These are phyloP conservation scores for Mycotypha africana DNA, from an alignment of 371 early-diverging fungal genomes.

Conservation along the genomic window DNA sequence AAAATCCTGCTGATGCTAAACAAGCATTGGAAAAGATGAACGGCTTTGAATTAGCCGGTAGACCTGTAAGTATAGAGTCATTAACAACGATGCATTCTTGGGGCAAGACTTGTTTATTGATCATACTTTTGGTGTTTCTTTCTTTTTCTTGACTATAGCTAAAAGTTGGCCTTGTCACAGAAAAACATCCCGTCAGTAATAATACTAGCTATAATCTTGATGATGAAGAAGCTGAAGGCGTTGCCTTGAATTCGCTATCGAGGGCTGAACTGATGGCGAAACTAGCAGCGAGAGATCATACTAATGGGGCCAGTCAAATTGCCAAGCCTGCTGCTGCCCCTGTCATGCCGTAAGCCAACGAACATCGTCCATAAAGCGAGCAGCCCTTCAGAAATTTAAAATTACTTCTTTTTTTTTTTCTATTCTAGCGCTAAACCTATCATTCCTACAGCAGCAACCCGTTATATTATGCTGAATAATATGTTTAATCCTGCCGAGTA, in stretches of 20 bases:
- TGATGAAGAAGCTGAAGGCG: constrained; percentile 65
- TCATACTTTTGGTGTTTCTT: neutral
- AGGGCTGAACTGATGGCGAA: constrained; percentile 87
- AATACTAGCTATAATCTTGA: constrained; percentile 35
- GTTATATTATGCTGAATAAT: constrained; percentile 76
- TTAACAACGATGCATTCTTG: neutral
- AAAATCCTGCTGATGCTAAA: constrained; percentile 71
- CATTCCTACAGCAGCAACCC: constrained; percentile 41
- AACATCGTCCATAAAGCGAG: no score
- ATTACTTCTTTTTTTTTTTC: no score
- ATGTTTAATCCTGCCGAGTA: constrained; percentile 93
- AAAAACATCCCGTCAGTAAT: constrained; percentile 41
- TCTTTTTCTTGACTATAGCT: no score
- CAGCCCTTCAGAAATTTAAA: no score
- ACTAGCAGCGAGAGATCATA: constrained; percentile 52
- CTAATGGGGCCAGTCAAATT: no score
- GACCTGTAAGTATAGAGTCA: constrained; percentile 6
- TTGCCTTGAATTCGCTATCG: constrained; percentile 68
- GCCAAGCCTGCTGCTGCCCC: constrained; percentile 1
- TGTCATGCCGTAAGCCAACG: constrained; percentile 22
- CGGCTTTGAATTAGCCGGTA: constrained; percentile 67
- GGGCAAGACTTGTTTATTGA: neutral
- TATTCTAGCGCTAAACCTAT: constrained; percentile 30
- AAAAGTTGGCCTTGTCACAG: constrained; percentile 77
- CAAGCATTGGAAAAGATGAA: constrained; percentile 83